Conservation (phyloP, 148 eudicot genomes). For the Simmondsia chinensis region DNA sequence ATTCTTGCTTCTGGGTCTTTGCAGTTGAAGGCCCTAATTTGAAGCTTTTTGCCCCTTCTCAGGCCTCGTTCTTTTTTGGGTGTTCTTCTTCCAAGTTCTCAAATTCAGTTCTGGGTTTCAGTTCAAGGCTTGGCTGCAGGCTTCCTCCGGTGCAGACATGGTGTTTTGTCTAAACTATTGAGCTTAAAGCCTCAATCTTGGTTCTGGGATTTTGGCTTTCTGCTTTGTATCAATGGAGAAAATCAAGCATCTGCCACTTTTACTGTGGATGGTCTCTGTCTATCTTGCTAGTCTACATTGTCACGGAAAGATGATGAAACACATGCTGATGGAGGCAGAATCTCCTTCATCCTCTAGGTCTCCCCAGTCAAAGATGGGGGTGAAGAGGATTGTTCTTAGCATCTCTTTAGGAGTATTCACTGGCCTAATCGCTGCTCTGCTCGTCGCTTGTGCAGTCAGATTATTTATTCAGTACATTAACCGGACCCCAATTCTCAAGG, state of each 20-base stretch:
- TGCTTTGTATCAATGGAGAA: no score
- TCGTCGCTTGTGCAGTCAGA: conserved; percentile 41
- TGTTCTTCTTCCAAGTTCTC: no score
- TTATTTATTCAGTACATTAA: conserved; percentile 45
- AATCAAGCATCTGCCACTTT: background rate
- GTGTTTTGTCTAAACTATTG: no score
- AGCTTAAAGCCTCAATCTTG: no score
- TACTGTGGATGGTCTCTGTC: background rate
- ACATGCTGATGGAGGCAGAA: conserved; percentile 8
- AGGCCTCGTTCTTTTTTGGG: no score
- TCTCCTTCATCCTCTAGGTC: conserved; percentile 7
- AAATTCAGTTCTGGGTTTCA: no score
- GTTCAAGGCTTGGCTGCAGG: no score
- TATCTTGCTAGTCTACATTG: background rate
- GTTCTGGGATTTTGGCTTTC: no score
- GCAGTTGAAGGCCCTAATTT: no score
- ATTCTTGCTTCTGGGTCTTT: no score
- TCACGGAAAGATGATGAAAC: conserved; percentile 3
- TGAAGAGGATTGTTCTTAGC: conserved; percentile 43
- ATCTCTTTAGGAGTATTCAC: conserved; percentile 42
- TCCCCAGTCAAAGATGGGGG: conserved; percentile 13
- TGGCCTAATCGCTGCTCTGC: conserved; percentile 40
- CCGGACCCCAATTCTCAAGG: conserved; percentile 59
- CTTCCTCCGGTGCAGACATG: no score
- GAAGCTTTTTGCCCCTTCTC: no score